These are phyloP conservation scores for Monosporascus sp. DNA, from an alignment of 2,329 filamentous ascomycete species.

Conservation along the genomic window DNA sequence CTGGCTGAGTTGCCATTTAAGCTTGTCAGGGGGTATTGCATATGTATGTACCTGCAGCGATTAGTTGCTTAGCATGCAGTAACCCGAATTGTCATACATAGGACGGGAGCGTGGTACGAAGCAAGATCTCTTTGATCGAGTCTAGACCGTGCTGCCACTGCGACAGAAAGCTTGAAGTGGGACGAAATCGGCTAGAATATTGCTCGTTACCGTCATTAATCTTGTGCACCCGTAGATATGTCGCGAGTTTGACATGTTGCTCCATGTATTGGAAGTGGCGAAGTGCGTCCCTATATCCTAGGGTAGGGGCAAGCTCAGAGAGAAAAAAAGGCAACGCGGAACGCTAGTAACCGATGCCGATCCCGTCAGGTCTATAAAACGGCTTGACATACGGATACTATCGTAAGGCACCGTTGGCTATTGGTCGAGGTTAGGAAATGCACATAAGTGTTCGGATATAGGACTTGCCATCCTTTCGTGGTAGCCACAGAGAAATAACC, in stretches of 20 bases:
- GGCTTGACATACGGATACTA: background rate
- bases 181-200: background rate
- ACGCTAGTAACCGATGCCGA: background rate
- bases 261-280: too few species aligned
- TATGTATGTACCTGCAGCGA: background rate
- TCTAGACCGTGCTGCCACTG: background rate
- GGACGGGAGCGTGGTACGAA: background rate
- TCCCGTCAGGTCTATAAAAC: background rate
- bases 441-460: background rate
- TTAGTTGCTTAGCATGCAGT: background rate
- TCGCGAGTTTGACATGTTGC: too few species aligned
- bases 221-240: too few species aligned
- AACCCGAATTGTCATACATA: background rate
- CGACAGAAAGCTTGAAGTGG: background rate
- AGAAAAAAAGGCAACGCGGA: background rate
- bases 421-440: background rate
- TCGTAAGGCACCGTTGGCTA: background rate
- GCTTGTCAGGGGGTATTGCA: background rate
- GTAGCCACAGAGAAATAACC: background rate
- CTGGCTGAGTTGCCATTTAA: background rate
- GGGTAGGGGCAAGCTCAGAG: background rate
- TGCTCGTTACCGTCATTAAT: too few species aligned
- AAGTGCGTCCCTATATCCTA: background rate
- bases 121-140: background rate
- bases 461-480: too few species aligned